Evolutionary conservation across 148 eudicot genomes (phyloP), one percentile per base, ranked within the genome.

Genomic region (Talinum fruticosum): DNA sequence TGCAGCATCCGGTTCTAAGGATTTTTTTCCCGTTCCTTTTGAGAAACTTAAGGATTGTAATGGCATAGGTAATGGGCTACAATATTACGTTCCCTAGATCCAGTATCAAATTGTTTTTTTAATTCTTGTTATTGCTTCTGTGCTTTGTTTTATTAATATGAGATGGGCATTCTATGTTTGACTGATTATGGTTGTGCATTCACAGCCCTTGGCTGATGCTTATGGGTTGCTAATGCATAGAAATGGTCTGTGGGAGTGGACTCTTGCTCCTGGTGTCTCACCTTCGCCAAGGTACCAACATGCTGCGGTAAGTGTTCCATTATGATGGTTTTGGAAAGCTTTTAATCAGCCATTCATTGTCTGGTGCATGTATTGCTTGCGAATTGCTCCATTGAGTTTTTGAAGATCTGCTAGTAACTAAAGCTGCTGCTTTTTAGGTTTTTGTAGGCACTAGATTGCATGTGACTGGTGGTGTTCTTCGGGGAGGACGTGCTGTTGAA

Each of bases 211-310:
- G 77, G 94, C 92, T 24, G 99, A 96, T 91, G 99, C 99, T 71
- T 96, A 93, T 80, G 99, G 99, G 69, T 86, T 96, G 81, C 97
- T 93, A 67, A 93, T 96, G 99, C 99, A 96, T 87, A 87, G 89
- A 76, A 96, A 88, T 80, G 97, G 97, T 76, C 97, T 87, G 80
- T 96, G 99, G 99, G 99, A 96, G 84, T 96, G 99, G 99, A 96
- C 97, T 82, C 97, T 91, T 82, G 99, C 99, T 70, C 99, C 97
- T 24, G 99, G 99, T 51, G 97, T 89, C 61, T 90, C 94, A 77
- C 97, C 97, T 81, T 96, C 99, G 29, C 89, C 94, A 73, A 88
- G 99, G 81, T 96, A 96, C 80, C 90, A 96, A 80, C 99, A 96
- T 84, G 99, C 99, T 75, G 91, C 97, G 74, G 99, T 96, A 85